Evolutionary conservation across 2,329 filamentous ascomycete species (phyloP).

Genomic region (Fusarium veterinarium): DNA sequence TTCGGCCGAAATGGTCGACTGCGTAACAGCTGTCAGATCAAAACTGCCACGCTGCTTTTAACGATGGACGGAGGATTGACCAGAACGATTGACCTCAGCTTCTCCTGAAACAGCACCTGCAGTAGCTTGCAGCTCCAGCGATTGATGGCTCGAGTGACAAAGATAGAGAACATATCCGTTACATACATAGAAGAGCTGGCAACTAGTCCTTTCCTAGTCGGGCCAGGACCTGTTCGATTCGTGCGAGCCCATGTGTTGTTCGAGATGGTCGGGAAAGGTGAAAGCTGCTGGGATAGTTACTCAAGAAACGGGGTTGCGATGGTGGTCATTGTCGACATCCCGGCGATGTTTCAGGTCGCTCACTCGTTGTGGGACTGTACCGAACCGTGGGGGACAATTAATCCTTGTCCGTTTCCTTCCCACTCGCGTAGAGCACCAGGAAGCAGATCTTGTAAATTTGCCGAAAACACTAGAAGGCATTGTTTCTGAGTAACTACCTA

Average conservation of each 20-base stretch:
- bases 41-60: slow-evolving; percentile 1
- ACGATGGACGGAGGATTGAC: slow-evolving; percentile 5
- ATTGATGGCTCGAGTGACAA: slow-evolving; percentile 3
- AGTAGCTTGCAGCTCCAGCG: slow-evolving; percentile 11
- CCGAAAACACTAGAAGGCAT: slow-evolving; percentile 1
- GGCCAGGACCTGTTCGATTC: neutral
- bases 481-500: neutral
- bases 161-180: slow-evolving; percentile 7
- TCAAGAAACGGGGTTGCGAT: slow-evolving; percentile 28
- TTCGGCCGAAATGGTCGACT: slow-evolving; percentile 21
- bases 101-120: slow-evolving; percentile 31
- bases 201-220: neutral
- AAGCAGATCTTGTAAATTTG: neutral
- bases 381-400: slow-evolving; percentile 31
- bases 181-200: slow-evolving; percentile 2
- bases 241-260: neutral
- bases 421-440: neutral
- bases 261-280: slow-evolving; percentile 6
- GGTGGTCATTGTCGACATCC: slow-evolving; percentile 30
- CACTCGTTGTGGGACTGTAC: slow-evolving; percentile 37
- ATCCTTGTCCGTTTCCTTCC: slow-evolving; percentile 29
- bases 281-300: slow-evolving; percentile 24
- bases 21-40: slow-evolving; percentile 5
- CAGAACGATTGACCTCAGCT: slow-evolving; percentile 21
- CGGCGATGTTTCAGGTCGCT: slow-evolving; percentile 45